phyloP scores from a whole-genome alignment of 768 basidiomycete genomes.

The Paxillus rubicundulus region DNA sequence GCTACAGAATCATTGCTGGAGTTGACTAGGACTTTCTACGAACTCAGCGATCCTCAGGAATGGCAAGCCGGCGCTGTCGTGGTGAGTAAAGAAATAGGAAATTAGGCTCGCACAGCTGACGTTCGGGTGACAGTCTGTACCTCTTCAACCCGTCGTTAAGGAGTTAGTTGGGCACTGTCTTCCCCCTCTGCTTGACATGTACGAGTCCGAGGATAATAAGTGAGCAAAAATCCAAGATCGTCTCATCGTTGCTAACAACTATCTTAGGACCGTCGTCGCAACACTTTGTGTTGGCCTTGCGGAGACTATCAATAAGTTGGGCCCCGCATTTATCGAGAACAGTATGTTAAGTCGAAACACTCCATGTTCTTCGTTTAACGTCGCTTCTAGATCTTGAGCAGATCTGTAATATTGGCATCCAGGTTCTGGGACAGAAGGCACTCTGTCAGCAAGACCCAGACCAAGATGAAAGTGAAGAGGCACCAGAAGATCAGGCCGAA shows the following conservation, averaged over 20 bases:
- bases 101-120: constrained; percentile 5
- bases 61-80: constrained; percentile 75
- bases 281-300: constrained; percentile 84
- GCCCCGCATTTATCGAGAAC: constrained; percentile 78
- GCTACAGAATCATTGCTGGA: constrained; percentile 85
- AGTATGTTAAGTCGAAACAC: constrained; percentile 46
- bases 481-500: constrained; percentile 88
- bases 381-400: constrained; percentile 58
- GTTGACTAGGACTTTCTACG: constrained; percentile 89
- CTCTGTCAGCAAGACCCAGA: constrained; percentile 97
- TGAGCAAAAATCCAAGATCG: constrained; percentile 43
- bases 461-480: constrained; percentile 83
- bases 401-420: constrained; percentile 76
- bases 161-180: constrained; percentile 77
- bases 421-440: constrained; percentile 91
- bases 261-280: constrained; percentile 76
- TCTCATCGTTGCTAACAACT: constrained; percentile 13
- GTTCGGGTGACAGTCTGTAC: constrained; percentile 34
- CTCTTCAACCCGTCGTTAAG: constrained; percentile 66
- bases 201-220: constrained; percentile 96
- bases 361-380: constrained; percentile 3
- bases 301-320: constrained; percentile 89
- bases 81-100: constrained; percentile 40
- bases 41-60: constrained; percentile 74
- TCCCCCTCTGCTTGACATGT: constrained; percentile 79